Base-by-base conservation (phyloP, 2,329 filamentous ascomycete genomes). In the Xylaria sp. region DNA sequence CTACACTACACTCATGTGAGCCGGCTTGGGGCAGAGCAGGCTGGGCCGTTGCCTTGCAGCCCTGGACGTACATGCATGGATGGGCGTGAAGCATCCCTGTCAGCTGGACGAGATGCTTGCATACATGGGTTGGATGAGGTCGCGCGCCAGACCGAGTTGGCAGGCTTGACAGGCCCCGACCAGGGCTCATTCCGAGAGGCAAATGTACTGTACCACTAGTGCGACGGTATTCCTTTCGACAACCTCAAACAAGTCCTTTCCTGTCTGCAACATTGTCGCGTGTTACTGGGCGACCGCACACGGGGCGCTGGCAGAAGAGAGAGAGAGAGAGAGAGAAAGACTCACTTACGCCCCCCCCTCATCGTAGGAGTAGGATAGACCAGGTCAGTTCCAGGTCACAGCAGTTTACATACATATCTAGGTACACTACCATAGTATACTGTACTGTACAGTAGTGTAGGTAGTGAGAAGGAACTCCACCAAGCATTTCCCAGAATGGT, bases 1-100 rank as follows among this genome's bases (percentile, higher is more conserved):
- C n/a, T n/a, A n/a, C n/a, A n/a, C n/a, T n/a, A n/a, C n/a, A n/a
- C 62, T 62, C 63, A 64, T 64, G 65, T 63, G 65, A 67, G 65
- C 63, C 41, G 65, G 59, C 66, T 65, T 64, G 66, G 66, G 66
- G 66, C 65, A 64, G 52, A 67, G 65, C 63, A 65, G 65, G 65
- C 65, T 67, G 59, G 59, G 59, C 60, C 59, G 56, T 65, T 64
- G 62, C 62, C 64, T 65, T 65, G 62, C 57, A 63, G 60, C 63
- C 55, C 57, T 62, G 63, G 38, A 59, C 19, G 41, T 63, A 59
- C 49, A 31, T 56, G 35, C 49, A 58, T 55, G 58, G 41, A 54
- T 54, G 46, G 51, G 25, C 62, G 59, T 58, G 65, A 67, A 46
- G 59, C 35, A 57, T 56, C 61, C 61, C 56, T 62, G 63, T 55